Evolutionary conservation across 257 asterid genomes (phyloP).

Genomic region (Przewalskia tangutica): DNA sequence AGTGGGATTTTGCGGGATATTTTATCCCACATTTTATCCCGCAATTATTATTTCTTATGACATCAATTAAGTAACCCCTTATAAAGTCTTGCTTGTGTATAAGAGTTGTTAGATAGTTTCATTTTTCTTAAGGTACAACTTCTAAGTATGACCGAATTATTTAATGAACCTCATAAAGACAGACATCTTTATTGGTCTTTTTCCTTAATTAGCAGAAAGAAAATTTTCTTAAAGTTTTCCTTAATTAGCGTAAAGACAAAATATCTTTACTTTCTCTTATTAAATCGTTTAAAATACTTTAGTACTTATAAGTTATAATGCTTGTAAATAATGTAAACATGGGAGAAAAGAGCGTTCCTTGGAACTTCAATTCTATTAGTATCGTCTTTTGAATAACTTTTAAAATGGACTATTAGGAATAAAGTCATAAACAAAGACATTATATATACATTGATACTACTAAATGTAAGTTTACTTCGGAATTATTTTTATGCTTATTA

Average conservation of each 20-base stretch:
- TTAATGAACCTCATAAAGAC: neutral
- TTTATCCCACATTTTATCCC: too few relatives aligned
- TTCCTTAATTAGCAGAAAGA: neutral
- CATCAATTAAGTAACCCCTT: neutral
- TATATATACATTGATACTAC: neutral
- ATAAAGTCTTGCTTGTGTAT: neutral
- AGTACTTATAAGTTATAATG: neutral
- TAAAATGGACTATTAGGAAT: neutral
- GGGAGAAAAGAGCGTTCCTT: neutral
- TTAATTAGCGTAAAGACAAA: neutral
- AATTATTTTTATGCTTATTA: neutral
- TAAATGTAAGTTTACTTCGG: neutral
- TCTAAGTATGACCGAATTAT: neutral
- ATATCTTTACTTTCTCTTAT: neutral
- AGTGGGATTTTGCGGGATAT: neutral
- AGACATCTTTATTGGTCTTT: neutral
- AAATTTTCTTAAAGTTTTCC: neutral
- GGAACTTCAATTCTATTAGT: neutral
- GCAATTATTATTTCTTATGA: too few relatives aligned
- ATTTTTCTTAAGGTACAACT: neutral
- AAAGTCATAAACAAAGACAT: neutral
- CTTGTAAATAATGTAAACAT: neutral
- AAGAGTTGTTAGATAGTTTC: neutral
- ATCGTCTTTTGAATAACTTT: neutral
- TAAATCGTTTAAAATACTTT: neutral